Conservation (phyloP, 2,329 filamentous ascomycete genomes). For the Chaetomiaceae sp. region DNA sequence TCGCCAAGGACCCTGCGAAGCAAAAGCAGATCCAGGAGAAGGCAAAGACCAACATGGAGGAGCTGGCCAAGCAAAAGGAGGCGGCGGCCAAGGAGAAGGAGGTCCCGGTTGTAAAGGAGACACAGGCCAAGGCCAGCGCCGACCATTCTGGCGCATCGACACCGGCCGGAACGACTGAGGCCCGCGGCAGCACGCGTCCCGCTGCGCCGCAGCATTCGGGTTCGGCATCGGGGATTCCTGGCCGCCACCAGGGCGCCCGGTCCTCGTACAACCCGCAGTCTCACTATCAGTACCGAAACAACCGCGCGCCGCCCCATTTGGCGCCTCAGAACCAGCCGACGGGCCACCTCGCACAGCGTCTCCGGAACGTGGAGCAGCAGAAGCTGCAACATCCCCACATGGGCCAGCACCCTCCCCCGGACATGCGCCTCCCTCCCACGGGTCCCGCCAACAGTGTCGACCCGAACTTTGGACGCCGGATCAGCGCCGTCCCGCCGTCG, state of each 20-base stretch:
- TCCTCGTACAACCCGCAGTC: conserved; percentile 44
- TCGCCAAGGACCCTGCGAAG: conserved; percentile 93
- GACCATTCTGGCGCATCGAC: conserved; percentile 24
- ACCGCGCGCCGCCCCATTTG: conserved; percentile 42
- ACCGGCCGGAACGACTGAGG: conserved; percentile 18
- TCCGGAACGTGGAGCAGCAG: conserved; percentile 49
- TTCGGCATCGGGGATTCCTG: conserved; percentile 30
- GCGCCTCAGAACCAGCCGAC: conserved; percentile 38
- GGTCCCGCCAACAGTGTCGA: conserved; percentile 61
- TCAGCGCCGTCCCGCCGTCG: conserved; percentile 44
- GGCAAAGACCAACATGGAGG: conserved; percentile 70
- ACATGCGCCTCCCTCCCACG: conserved; percentile 62
- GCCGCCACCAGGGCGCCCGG: conserved; percentile 46
- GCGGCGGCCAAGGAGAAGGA: conserved; percentile 41
- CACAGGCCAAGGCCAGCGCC: conserved; percentile 40
- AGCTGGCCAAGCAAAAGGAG: conserved; percentile 48
- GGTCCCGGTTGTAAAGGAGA: conserved; percentile 43
- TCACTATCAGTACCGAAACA: conserved; percentile 45
- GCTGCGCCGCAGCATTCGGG: conserved; percentile 32
- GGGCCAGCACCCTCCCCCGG: conserved; percentile 30
- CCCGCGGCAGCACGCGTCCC: conserved; percentile 28
- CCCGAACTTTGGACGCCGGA: conserved; percentile 48
- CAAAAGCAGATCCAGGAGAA: conserved; percentile 91
- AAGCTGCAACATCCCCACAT: conserved; percentile 38
- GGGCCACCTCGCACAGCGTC: conserved; percentile 45